phyloP scores from a whole-genome alignment of 768 basidiomycete genomes.

The Trametes maxima region DNA sequence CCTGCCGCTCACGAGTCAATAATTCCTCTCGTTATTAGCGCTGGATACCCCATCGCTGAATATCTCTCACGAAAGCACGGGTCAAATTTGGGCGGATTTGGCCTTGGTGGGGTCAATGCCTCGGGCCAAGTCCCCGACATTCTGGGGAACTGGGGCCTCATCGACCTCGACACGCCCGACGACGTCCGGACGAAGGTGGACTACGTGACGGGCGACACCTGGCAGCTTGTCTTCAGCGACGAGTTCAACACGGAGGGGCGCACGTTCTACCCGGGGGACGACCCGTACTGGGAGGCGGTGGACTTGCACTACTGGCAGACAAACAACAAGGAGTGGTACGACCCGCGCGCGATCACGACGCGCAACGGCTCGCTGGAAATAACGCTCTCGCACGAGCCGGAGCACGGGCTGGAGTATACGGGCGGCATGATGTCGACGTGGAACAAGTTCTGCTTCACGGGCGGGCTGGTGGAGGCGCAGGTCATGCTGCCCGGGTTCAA shows the following conservation, averaged over 20 bases:
- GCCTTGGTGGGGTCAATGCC: constrained; percentile 46
- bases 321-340: constrained; percentile 76
- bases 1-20: too few species aligned
- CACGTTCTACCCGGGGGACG: constrained; percentile 79
- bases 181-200: constrained; percentile 40
- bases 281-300: constrained; percentile 79
- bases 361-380: constrained; percentile 41
- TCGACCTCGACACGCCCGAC: constrained; percentile 57
- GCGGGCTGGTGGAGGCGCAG: constrained; percentile 68
- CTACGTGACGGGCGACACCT: constrained; percentile 19
- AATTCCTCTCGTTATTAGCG: neutral
- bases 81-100: constrained; percentile 36
- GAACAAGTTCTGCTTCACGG: constrained; percentile 94
- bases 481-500: constrained; percentile 73
- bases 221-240: constrained; percentile 64
- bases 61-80: neutral
- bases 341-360: constrained; percentile 63
- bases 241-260: constrained; percentile 48
- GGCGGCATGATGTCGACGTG: constrained; percentile 50
- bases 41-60: neutral
- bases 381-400: constrained; percentile 59
- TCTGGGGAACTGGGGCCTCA: constrained; percentile 45
- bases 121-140: constrained; percentile 47
- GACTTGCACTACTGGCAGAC: constrained; percentile 80
- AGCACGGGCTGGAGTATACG: constrained; percentile 42